phyloP scores from a whole-genome alignment of 371 early-diverging fungal species.

The Rhizopus stolonifer region DNA sequence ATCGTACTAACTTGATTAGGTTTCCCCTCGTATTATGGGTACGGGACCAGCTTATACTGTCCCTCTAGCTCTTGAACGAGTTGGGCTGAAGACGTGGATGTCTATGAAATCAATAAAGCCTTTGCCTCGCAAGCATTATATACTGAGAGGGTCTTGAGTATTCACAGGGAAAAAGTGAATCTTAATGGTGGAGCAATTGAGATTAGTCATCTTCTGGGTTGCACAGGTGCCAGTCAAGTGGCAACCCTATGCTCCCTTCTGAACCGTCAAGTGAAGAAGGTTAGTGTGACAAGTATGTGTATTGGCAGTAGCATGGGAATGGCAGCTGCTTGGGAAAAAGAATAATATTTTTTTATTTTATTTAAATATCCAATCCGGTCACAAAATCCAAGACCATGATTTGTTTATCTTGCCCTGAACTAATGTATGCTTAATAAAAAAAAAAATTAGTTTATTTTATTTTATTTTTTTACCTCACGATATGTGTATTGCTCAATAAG shows the following conservation, averaged over 20 bases:
- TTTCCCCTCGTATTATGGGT: slow-evolving; percentile 94
- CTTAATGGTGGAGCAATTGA: slow-evolving; percentile 97
- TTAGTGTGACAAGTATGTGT: slow-evolving; percentile 94
- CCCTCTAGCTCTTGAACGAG: slow-evolving; percentile 85
- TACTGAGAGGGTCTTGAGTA: slow-evolving; percentile 82
- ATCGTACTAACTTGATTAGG: too few relatives aligned
- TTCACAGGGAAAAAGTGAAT: slow-evolving; percentile 91
- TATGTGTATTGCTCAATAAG: slow-evolving; percentile 70
- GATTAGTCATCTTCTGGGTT: slow-evolving; percentile 66
- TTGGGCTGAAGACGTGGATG: slow-evolving; percentile 83
- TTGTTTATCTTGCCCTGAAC: background rate
- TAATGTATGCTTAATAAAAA: background rate
- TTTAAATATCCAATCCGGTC: background rate
- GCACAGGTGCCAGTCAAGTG: slow-evolving; percentile 96
- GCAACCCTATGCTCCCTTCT: slow-evolving; percentile 94
- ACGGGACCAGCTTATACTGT: slow-evolving; percentile 96
- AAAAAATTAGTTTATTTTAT: background rate
- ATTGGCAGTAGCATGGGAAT: slow-evolving; percentile 98
- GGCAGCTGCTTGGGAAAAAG: slow-evolving; percentile 87
- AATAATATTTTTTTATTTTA: slow-evolving; percentile 3
- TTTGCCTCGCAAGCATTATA: slow-evolving; percentile 98
- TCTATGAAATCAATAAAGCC: slow-evolving; percentile 96
- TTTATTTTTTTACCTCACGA: slow-evolving; percentile 55
- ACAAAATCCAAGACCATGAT: background rate
- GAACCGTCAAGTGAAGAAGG: slow-evolving; percentile 79